Evolutionary conservation across 495 filamentous ascomycete genomes (phyloP).

Genomic region (Xylaria telfairii): DNA sequence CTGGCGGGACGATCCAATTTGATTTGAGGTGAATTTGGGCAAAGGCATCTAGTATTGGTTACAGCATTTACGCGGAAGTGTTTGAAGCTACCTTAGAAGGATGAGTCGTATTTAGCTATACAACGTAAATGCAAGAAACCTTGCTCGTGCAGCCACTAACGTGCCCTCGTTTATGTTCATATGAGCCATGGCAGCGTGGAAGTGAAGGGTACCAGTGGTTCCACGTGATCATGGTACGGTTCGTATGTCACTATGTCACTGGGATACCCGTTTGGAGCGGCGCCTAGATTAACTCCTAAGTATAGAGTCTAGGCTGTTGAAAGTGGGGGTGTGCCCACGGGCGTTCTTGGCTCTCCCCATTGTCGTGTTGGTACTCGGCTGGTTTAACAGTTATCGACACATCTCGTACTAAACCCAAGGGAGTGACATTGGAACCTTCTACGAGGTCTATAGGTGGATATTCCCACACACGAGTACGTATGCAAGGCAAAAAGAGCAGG

Average conservation of each 20-base stretch:
- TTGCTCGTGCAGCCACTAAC: conserved; percentile 12
- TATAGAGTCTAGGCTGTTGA: conserved; percentile 5
- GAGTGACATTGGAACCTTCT: not conserved
- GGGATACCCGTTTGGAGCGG: conserved; percentile 1
- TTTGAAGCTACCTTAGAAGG: conserved; percentile 7
- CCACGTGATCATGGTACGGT: conserved; percentile 5
- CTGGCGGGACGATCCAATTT: not conserved
- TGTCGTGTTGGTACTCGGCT: not conserved
- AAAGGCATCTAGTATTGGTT: conserved; percentile 2
- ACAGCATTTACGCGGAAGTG: not conserved
- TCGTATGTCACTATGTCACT: conserved; percentile 9
- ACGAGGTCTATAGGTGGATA: not conserved
- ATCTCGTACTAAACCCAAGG: not conserved
- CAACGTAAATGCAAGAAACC: conserved; percentile 12
- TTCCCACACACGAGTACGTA: not conserved
- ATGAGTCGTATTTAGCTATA: conserved; percentile 10
- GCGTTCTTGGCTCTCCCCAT: conserved; percentile 17
- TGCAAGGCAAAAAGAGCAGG: not conserved
- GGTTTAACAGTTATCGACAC: not conserved
- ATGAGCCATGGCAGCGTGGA: conserved; percentile 7
- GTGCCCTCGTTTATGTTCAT: conserved; percentile 1
- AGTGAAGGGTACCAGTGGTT: conserved; percentile 5
- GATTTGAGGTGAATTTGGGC: not conserved
- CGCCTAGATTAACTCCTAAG: conserved; percentile 7
- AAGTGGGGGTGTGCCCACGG: not conserved